Base-by-base conservation (phyloP, 495 filamentous ascomycete genomes). In the Annulohypoxylon nitens region DNA sequence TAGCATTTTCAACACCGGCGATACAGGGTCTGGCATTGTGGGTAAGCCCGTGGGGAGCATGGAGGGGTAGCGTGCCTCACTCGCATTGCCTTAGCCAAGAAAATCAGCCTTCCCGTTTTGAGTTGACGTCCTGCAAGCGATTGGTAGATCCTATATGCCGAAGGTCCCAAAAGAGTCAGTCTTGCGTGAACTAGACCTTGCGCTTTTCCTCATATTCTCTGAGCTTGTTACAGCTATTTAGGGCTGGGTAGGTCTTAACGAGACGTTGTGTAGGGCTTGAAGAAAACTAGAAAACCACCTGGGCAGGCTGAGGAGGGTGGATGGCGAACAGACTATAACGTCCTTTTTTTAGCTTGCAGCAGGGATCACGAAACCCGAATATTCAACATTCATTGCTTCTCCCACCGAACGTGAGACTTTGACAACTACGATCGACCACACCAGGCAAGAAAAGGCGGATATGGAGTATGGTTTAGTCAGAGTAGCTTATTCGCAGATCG, bases 361-460 rank as follows among this genome's bases (percentile, higher is more conserved):
- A 75, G 61, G 77, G 75, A 77, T 78, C 34, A 68, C 77, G 75
- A 77, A 77, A 78, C 76, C 64, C 61, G 66, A 68, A 55, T 68
- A 69, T 71, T 69, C 69, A 60, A 53, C 62, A 51, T 33, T 61
- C 53, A 63, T 43, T 37, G 58, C 61, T 55, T 74, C 70, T 69
- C 63, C 53, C 69, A 57, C 55, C 61, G 54, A 64, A 73, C 48
- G 37, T 68, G 73, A 68, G 60, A 72, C 69, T 36, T 62, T 61
- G 60, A 65, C 64, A 69, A 48, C 69, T 54, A 55, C 48, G 73
- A 72, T 72, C 73, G 41, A 25, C 69, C 60, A 51, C 50, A 65
- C 45, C 69, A 37, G 26, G 50, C 60, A 62, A 69, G 53, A 61
- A 65, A 36, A 72, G 58, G 69, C 50, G 51, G 68, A 58, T 55